Evolutionary conservation across 2,329 filamentous ascomycete genomes (phyloP).

Genomic region (Aspergillus tubingensis): DNA sequence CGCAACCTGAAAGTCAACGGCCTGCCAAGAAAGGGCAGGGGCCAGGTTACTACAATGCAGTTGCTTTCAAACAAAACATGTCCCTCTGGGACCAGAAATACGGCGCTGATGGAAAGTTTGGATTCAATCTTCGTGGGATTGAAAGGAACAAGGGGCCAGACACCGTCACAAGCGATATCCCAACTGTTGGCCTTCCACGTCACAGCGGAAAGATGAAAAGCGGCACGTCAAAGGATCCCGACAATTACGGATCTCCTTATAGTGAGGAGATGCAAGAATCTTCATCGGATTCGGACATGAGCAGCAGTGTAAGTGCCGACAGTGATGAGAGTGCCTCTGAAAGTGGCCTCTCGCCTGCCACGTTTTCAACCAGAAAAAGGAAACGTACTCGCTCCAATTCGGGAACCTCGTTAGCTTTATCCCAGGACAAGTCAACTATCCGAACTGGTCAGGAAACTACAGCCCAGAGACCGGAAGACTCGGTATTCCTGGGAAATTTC

Average conservation of each 20-base stretch:
- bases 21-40: constrained; percentile 20
- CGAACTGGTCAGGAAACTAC: constrained; percentile 23
- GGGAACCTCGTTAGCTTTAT: constrained; percentile 31
- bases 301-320: constrained; percentile 28
- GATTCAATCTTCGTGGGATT: constrained; percentile 30
- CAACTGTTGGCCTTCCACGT: constrained; percentile 42
- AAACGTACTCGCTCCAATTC: constrained; percentile 39
- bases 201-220: constrained; percentile 18
- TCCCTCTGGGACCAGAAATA: constrained; percentile 57
- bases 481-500: constrained; percentile 41
- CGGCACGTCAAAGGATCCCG: neutral
- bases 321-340: constrained; percentile 31
- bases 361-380: constrained; percentile 31
- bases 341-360: constrained; percentile 21
- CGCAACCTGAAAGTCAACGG: constrained; percentile 10
- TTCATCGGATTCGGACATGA: constrained; percentile 31
- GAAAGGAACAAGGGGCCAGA: constrained; percentile 8
- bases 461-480: constrained; percentile 32
- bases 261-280: constrained; percentile 13
- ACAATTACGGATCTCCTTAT: constrained; percentile 12
- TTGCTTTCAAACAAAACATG: constrained; percentile 54
- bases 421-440: constrained; percentile 28
- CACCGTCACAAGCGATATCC: constrained; percentile 31
- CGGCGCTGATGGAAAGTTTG: constrained; percentile 50
- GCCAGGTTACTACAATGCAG: constrained; percentile 53